phyloP scores from a whole-genome alignment of 331 rosid species.

The Phaseolus coccineus region DNA sequence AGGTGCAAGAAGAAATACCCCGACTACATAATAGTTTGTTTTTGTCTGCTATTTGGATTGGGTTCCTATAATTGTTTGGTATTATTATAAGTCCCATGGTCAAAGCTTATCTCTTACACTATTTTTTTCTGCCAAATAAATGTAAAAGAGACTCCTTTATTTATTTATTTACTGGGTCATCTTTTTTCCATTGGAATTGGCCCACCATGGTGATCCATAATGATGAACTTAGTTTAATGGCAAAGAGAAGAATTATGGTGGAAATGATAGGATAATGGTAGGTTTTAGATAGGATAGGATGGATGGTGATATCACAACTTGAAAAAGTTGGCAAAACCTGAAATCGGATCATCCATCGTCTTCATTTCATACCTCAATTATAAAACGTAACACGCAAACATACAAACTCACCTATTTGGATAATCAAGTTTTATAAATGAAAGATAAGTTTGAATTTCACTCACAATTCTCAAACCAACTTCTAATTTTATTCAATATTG shows the following conservation, averaged over 20 bases:
- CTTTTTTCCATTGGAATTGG: neutral
- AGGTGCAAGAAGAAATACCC: no score
- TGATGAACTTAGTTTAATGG: neutral
- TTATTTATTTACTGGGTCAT: neutral
- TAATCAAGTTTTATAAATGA: neutral
- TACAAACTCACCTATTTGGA: neutral
- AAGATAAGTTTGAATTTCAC: no score
- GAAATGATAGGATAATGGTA: constrained; percentile 6
- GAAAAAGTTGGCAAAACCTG: neutral
- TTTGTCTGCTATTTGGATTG: no score
- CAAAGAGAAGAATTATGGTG: constrained; percentile 2
- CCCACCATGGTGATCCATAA: neutral
- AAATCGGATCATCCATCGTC: constrained; percentile 21
- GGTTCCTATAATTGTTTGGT: no score
- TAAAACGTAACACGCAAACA: no score
- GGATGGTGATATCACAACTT: constrained; percentile 31
- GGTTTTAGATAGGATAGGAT: neutral
- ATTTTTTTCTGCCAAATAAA: neutral
- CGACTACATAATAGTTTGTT: no score
- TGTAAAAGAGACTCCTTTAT: neutral
- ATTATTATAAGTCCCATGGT: neutral
- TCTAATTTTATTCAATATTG: no score
- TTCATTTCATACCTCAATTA: neutral
- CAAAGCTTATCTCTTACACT: neutral
- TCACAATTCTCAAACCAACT: no score